A percentile compares a stretch with the other conserved stretches of the same genome.
Evolutionary conservation across 805 yeast genomes (phyloP).

Genomic region (Debaryomyces hansenii): DNA sequence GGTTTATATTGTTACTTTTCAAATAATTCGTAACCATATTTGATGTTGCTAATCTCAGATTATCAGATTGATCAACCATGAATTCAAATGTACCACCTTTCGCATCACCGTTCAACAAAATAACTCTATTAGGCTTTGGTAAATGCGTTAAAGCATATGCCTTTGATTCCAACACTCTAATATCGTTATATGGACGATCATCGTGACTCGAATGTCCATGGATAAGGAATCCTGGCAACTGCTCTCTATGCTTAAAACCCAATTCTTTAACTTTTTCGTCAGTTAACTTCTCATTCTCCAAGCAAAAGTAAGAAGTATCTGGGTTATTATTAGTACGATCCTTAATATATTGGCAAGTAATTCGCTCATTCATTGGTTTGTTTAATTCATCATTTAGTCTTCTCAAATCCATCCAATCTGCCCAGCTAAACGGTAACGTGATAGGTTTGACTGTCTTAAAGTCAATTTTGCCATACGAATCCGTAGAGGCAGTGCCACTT

Average conservation of each 20-base stretch:
- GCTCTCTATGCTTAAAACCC: constrained; percentile 22
- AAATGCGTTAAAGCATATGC: constrained; percentile 35
- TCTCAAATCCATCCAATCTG: constrained; percentile 55
- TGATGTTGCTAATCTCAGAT: constrained; percentile 26
- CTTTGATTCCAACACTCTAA: constrained; percentile 36
- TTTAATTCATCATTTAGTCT: constrained; percentile 29
- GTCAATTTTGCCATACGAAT: constrained; percentile 4
- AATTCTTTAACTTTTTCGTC: constrained; percentile 18
- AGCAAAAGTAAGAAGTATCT: constrained; percentile 19
- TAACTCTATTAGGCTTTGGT: constrained; percentile 33
- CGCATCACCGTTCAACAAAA: constrained; percentile 20
- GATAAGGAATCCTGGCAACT: constrained; percentile 41
- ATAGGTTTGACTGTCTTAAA: constrained; percentile 12
- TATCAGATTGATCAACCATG: constrained; percentile 13
- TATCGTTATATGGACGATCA: constrained; percentile 28
- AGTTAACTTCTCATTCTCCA: constrained; percentile 14
- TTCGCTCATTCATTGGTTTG: constrained; percentile 16
- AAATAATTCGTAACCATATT: constrained; percentile 30
- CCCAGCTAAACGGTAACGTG: constrained; percentile 47
- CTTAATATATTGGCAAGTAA: constrained; percentile 20
- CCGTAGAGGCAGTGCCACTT: not conserved
- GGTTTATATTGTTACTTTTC: constrained; percentile 7
- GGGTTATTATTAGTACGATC: constrained; percentile 18
- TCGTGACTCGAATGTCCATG: constrained; percentile 23
- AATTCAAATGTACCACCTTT: constrained; percentile 33